A percentile compares a stretch with the other conserved stretches of the same genome.
Conservation (phyloP, 176 grass and related monocot genomes). For the Tillandsia fasciculata region DNA sequence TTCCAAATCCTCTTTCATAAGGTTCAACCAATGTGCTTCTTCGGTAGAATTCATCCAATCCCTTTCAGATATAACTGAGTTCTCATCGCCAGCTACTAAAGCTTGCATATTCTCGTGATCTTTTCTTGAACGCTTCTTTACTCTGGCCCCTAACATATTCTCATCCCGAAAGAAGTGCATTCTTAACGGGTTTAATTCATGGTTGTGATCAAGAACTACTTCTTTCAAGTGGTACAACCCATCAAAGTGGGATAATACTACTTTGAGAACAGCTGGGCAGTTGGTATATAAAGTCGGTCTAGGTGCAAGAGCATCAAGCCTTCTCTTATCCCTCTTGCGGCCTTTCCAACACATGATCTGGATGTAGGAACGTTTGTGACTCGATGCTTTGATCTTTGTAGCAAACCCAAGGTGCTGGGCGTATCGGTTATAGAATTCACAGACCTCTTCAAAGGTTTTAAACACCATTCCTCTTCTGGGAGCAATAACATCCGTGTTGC, state of each 20-base stretch:
- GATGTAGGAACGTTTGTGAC: constrained; percentile 5
- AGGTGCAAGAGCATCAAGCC: constrained; percentile 3
- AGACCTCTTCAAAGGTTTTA: constrained; percentile 11
- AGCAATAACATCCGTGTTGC: not conserved
- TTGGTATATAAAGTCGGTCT: constrained; percentile 12
- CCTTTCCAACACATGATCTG: constrained; percentile 14
- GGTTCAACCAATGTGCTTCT: constrained; percentile 1
- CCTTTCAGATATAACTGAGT: not conserved
- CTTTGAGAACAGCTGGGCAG: constrained; percentile 7
- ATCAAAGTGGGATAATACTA: not conserved
- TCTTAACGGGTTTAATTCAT: constrained; percentile 6
- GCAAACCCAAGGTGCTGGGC: constrained; percentile 12
- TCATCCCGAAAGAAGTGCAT: constrained; percentile 13
- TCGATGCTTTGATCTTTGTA: constrained; percentile 3
- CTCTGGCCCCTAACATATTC: constrained; percentile 6
- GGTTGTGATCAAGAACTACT: constrained; percentile 15
- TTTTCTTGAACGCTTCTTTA: not conserved
- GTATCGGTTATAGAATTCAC: constrained; percentile 9
- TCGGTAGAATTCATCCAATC: constrained; percentile 2
- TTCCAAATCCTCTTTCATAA: constrained; percentile 9
- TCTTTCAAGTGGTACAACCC: constrained; percentile 13
- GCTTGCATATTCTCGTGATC: not conserved
- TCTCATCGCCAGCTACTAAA: not conserved
- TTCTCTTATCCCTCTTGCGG: constrained; percentile 7
- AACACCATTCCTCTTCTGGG: constrained; percentile 11